phyloP scores from a whole-genome alignment of 106 monocot genomes.

The Ottelia alismoides region DNA sequence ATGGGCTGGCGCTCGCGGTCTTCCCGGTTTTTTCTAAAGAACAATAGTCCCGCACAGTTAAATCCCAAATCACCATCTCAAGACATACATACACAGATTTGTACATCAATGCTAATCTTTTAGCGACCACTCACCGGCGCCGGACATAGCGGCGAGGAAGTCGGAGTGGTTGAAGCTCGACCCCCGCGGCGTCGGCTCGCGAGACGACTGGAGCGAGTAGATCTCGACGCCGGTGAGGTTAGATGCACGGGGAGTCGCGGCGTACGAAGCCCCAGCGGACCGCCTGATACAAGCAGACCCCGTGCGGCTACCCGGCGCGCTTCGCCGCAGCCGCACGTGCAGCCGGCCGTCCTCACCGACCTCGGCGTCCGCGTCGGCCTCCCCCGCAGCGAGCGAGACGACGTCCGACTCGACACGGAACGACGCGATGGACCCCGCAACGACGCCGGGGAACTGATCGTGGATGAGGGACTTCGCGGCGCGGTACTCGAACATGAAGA shows the following conservation, averaged over 20 bases:
- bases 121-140: neutral
- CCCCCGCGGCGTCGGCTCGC: slow-evolving; percentile 33
- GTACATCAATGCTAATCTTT: slow-evolving; percentile 1
- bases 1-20: neutral
- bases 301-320: slow-evolving; percentile 6
- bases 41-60: neutral
- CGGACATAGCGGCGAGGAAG: slow-evolving; percentile 3
- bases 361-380: slow-evolving; percentile 40
- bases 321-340: slow-evolving; percentile 27
- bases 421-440: slow-evolving; percentile 28
- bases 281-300: slow-evolving; percentile 13
- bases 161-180: slow-evolving; percentile 41
- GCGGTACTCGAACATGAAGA: slow-evolving; percentile 48
- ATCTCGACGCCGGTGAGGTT: slow-evolving; percentile 43
- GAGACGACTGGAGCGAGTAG: slow-evolving; percentile 32
- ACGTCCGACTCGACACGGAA: slow-evolving; percentile 45
- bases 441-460: slow-evolving; percentile 32
- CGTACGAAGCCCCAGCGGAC: slow-evolving; percentile 6
- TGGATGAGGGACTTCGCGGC: slow-evolving; percentile 32
- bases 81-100: neutral
- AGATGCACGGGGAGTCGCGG: slow-evolving; percentile 31
- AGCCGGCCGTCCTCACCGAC: slow-evolving; percentile 27
- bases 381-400: slow-evolving; percentile 31
- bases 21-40: neutral
- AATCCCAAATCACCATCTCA: neutral